Base-by-base conservation (phyloP, 176 grass and related monocot genomes). In the Elaeis guineensis region DNA sequence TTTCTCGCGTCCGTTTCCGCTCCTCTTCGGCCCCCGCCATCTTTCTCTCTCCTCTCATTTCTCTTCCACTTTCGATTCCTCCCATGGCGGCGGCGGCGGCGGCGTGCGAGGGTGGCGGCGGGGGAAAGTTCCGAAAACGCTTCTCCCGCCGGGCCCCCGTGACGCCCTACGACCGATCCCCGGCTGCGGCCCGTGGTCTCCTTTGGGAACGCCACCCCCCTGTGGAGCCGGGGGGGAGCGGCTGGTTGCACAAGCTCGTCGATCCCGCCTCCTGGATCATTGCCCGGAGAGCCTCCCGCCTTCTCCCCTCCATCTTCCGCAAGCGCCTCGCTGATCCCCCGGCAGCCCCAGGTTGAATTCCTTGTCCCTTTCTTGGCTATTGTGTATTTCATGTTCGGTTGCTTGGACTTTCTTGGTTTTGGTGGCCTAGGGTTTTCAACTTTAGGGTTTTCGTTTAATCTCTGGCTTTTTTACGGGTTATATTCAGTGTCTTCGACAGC, bases 291-390 rank as follows among this genome's bases (percentile, higher is more conserved):
- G 76, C 72, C 21, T 73, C 80, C 25, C 65, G 44, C 4, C 12
- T 83, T n/a, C 65, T 83, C 3, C 63, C 72, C 18, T 77, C 72
- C 29, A 50, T 83, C 32, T 79, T 80, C 52, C 24, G 63, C 14
- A 87, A 72, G 79, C n/a, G 52, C 9, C 25, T 68, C 19, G 17
- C 5, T 4, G 50, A 51, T 52, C 52, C 28, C 4, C 50, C 64
- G 9, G 21, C 17, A 4, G 25, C 50, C 54, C 6, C 60, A 25
- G 44, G 62, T 65, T 25, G 19, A 35, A 35, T 11, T 35, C 8
- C 32, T 35, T 35, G 32, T 35, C 32, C 32, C 32, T 35, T 35
- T 35, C 32, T 35, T 35, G 32, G 32, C 32, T 35, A 9, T 9
- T 35, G 32, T 35, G 6, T 35, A 35, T 35, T 35, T 8, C 32